Conservation (phyloP, 306 rosid species). For the Cucumis hystrix region DNA sequence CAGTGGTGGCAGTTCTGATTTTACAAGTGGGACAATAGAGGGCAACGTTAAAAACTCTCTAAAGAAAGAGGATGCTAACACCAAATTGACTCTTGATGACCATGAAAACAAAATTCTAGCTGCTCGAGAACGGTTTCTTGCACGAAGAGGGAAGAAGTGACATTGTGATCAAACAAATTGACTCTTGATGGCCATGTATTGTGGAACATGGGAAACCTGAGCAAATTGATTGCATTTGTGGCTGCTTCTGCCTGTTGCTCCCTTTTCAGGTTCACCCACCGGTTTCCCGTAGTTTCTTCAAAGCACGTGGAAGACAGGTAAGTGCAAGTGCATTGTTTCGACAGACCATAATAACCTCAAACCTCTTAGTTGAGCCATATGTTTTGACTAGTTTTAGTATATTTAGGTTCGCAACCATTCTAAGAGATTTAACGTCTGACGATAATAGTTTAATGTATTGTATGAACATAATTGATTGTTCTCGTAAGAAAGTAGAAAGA, state of each 20-base stretch:
- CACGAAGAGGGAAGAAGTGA: slow-evolving; percentile 59
- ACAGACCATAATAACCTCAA: too few relatives aligned
- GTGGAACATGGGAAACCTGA: neutral
- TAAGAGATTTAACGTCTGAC: too few relatives aligned
- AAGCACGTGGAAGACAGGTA: neutral
- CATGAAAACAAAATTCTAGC: slow-evolving; percentile 57
- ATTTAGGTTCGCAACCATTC: too few relatives aligned
- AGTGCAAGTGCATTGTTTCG: too few relatives aligned
- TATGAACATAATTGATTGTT: neutral
- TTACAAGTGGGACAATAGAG: slow-evolving; percentile 24
- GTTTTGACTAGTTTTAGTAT: too few relatives aligned
- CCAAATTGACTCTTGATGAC: slow-evolving; percentile 29
- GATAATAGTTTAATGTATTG: neutral
- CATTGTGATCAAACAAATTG: neutral
- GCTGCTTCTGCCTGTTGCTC: neutral
- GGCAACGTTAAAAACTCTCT: slow-evolving; percentile 31
- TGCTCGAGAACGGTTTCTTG: slow-evolving; percentile 79
- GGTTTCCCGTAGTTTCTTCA: neutral
- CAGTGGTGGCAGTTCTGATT: slow-evolving; percentile 51
- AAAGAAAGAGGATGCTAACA: slow-evolving; percentile 29
- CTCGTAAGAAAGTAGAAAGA: neutral
- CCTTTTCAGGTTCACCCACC: neutral
- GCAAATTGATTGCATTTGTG: neutral
- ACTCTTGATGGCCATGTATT: too few relatives aligned
- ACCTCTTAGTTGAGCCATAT: too few relatives aligned